These are phyloP conservation scores for Trichoderma gamsii DNA, from an alignment of 495 filamentous ascomycete species.

Conservation along the genomic window DNA sequence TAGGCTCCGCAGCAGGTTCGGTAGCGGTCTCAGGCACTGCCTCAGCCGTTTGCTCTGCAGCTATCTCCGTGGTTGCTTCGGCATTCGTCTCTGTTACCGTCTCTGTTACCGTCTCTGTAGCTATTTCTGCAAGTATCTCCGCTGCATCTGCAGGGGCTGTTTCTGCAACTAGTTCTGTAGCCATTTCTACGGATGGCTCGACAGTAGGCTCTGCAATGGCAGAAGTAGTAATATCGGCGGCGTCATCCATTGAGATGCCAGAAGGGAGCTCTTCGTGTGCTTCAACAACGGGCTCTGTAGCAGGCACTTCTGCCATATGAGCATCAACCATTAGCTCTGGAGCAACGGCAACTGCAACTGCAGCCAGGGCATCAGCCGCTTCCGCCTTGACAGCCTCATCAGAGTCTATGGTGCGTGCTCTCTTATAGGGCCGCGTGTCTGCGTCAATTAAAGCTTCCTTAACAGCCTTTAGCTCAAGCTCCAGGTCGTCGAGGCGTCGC, in stretches of 20 bases:
- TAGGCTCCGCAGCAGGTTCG: neutral
- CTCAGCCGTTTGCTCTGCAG: neutral
- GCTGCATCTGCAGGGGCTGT: neutral
- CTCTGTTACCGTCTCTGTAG: neutral
- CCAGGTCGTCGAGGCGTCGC: slow-evolving; percentile 71
- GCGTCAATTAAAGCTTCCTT: slow-evolving; percentile 26
- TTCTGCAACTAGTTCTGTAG: neutral
- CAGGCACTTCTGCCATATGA: neutral
- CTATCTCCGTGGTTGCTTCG: neutral
- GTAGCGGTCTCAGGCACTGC: neutral
- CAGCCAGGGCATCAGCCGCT: slow-evolving; percentile 5
- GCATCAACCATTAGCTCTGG: slow-evolving; percentile 1
- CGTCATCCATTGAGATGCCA: neutral
- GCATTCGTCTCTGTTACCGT: neutral
- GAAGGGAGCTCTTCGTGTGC: neutral
- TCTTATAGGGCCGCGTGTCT: neutral
- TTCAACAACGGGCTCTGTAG: neutral
- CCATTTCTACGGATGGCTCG: neutral
- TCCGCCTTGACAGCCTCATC: slow-evolving; percentile 2
- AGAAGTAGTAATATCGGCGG: neutral
- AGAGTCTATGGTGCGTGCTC: neutral
- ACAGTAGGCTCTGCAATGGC: neutral
- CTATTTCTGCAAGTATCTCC: neutral
- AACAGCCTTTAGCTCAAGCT: slow-evolving; percentile 46
- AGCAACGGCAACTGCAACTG: slow-evolving; percentile 2